phyloP scores from a whole-genome alignment of 2,329 filamentous ascomycete species.

The Xylaria sp. region DNA sequence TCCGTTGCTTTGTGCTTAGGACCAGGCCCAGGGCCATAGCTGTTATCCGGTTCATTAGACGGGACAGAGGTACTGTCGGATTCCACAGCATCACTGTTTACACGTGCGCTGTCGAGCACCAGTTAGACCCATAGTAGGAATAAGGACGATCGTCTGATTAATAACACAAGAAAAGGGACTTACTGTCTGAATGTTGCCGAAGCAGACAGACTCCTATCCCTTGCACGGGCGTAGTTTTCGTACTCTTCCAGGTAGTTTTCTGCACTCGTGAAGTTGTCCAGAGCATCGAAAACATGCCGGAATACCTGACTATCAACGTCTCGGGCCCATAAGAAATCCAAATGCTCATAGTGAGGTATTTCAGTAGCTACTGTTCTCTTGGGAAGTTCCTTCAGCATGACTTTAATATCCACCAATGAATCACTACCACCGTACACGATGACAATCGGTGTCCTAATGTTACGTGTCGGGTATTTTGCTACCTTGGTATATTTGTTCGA shows the following conservation, averaged over 20 bases:
- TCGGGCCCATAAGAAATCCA: conserved; percentile 93
- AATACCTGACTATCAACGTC: conserved; percentile 87
- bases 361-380: conserved; percentile 83
- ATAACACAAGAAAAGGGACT: conserved; percentile 18
- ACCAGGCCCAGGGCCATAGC: neutral
- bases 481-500: conserved; percentile 91
- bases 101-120: conserved; percentile 26
- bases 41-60: conserved; percentile 36
- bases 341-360: conserved; percentile 91
- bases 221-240: conserved; percentile 59
- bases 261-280: conserved; percentile 71
- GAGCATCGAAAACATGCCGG: conserved; percentile 86
- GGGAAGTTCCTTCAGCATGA: conserved; percentile 90
- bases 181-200: conserved; percentile 43
- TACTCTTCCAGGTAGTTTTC: conserved; percentile 66
- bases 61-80: conserved; percentile 38
- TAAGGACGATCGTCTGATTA: neutral
- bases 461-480: conserved; percentile 92
- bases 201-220: conserved; percentile 54
- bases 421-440: conserved; percentile 93
- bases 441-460: conserved; percentile 95
- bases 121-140: neutral
- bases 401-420: conserved; percentile 88
- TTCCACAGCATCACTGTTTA: conserved; percentile 39
- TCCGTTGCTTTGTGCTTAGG: conserved; percentile 39